These are phyloP conservation scores for Paraconiothyrium sp. DNA, from an alignment of 2,329 filamentous ascomycete species.

Conservation along the genomic window DNA sequence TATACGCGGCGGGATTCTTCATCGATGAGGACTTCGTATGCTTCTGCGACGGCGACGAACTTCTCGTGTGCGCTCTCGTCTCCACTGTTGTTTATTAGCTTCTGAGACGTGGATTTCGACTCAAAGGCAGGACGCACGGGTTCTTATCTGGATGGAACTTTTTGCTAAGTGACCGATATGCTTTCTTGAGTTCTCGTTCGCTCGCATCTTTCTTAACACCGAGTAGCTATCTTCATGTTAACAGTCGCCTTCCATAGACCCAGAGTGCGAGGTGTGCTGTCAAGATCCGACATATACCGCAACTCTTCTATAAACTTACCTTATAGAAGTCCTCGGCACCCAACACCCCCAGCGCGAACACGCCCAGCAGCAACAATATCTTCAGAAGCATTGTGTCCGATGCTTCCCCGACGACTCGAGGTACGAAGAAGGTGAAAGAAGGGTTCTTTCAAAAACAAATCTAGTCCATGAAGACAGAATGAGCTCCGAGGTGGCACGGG, in stretches of 20 bases:
- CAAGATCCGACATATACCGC: neutral
- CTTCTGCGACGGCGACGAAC: slow-evolving; percentile 93
- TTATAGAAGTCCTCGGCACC: slow-evolving; percentile 80
- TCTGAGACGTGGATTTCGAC: neutral
- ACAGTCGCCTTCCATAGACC: slow-evolving; percentile 5
- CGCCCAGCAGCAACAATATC: slow-evolving; percentile 53
- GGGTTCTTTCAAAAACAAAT: slow-evolving; percentile 8
- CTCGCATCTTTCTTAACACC: slow-evolving; percentile 81
- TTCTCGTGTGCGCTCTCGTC: slow-evolving; percentile 84
- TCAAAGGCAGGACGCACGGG: slow-evolving; percentile 68
- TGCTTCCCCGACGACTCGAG: slow-evolving; percentile 26
- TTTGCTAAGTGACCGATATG: slow-evolving; percentile 91
- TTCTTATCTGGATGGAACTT: slow-evolving; percentile 99
- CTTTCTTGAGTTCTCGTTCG: slow-evolving; percentile 90
- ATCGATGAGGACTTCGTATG: slow-evolving; percentile 90
- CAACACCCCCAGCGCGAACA: slow-evolving; percentile 55
- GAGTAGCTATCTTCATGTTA: slow-evolving; percentile 68
- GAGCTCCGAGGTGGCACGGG: slow-evolving; percentile 12
- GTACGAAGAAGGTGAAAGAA: slow-evolving; percentile 29
- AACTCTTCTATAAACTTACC: slow-evolving; percentile 53
- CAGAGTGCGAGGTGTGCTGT: neutral
- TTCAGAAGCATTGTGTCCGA: slow-evolving; percentile 54
- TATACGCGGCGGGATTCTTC: slow-evolving; percentile 85
- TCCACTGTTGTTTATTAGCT: slow-evolving; percentile 62
- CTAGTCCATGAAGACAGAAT: slow-evolving; percentile 27